Evolutionary conservation across 2,329 filamentous ascomycete genomes (phyloP), one percentile per base, ranked within the genome.

Genomic region (Venturia carpophila): DNA sequence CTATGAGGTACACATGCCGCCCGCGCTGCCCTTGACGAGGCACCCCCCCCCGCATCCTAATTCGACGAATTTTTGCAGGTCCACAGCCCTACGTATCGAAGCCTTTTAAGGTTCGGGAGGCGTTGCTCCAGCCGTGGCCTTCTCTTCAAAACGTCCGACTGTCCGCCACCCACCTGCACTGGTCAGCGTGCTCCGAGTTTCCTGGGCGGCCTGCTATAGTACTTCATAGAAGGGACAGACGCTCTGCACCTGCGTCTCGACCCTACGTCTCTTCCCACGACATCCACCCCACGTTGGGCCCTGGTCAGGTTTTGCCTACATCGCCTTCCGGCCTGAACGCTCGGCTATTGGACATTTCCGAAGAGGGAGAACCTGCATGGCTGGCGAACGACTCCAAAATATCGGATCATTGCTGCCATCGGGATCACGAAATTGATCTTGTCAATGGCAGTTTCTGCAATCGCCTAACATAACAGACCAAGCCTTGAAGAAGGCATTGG

Each of bases 21-120:
- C 17, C 52, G 34, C 21, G 58, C 58, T 42, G 34, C 27, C 41
- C 43, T 39, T 41, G 24, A 61, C 37, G 58, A 42, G 37, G 37
- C 19, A 61, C 37, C 58, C 43, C 58, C 58, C 58, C 37, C 58
- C 42, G 24, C 41, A 37, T 7, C n/a, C 17, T n/a, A n/a, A n/a
- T n/a, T n/a, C n/a, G n/a, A n/a, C n/a, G n/a, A n/a, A n/a, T n/a
- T n/a, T n/a, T n/a, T 61, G 17, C 58, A 37, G 24, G 15, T 2
- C 41, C 13, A 42, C 58, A 61, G 58, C 58, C 58, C 58, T 61
- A 61, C 30, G 58, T 42, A 61, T 61, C 58, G 58, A 45, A 24
- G n/a, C n/a, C 58, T 24, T 27, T 61, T 61, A 61, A 61, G 37
- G 58, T 43, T 41, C 37, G 58, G 37, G 58, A 61, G 39, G 45